These are phyloP conservation scores for Pestalotiopsis sp. DNA, from an alignment of 2,329 filamentous ascomycete species.

Conservation along the genomic window DNA sequence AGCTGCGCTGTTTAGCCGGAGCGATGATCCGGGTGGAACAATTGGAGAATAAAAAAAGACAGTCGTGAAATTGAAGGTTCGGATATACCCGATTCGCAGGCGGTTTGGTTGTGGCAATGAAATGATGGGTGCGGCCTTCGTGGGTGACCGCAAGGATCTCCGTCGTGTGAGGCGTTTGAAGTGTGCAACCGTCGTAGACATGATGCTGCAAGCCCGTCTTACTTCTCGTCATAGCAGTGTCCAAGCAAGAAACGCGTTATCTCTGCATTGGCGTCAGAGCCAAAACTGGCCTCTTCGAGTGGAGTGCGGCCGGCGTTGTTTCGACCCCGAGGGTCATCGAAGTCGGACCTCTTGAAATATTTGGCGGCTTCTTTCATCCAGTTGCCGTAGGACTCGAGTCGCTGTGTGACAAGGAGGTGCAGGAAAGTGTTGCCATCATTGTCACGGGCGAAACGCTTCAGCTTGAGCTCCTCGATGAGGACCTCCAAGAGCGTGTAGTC, in stretches of 20 bases:
- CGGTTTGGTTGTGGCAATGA: no score
- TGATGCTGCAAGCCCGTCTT: background rate
- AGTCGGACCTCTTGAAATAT: constrained; percentile 2
- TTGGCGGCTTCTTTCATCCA: background rate
- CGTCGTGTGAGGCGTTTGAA: no score
- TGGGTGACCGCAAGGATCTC: no score
- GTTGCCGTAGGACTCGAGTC: background rate
- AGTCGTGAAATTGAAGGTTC: no score
- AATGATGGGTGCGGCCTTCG: no score
- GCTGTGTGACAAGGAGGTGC: background rate
- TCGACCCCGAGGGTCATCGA: background rate
- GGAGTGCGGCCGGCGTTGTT: background rate
- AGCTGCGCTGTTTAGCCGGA: background rate
- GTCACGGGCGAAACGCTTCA: background rate
- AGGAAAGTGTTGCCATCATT: constrained; percentile 6
- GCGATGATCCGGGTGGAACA: background rate
- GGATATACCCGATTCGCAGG: no score
- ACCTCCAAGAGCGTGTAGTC: background rate
- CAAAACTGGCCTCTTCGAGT: background rate
- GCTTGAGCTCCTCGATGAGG: background rate
- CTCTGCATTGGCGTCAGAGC: background rate
- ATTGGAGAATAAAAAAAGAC: background rate
- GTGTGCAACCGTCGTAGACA: no score
- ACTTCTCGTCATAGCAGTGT: constrained; percentile 4
- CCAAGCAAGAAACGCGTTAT: background rate